Evolutionary conservation across 1,139 yeast species (phyloP), one percentile per base, ranked within the genome.

Genomic region (Blastobotrys raffinosifermentans): DNA sequence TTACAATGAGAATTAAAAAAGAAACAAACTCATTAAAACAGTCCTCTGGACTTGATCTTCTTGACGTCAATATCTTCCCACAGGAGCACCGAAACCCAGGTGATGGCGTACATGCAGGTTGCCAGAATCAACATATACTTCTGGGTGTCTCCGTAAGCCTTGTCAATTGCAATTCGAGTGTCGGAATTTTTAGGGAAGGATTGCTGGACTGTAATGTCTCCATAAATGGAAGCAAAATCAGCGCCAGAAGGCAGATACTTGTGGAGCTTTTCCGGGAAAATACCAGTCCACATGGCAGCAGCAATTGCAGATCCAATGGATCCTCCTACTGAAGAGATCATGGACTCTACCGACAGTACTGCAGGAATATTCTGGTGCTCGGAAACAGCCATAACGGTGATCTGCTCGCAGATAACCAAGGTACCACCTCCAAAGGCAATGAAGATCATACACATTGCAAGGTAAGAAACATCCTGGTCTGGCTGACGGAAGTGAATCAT

Each of bases 401-500:
- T 47, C 15, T 59, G 49, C 16, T 51, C 44, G 26, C 51, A 48
- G 27, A 58, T 50, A 17, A 56, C 53, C 5, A 57, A 27, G 9
- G 49, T 45, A 23, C 62, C 57, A 15, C 61, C 62, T 5, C 46
- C 55, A 33, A 59, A 49, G 14, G 61, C 56, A 34, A 58, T 54
- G 43, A 58, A 57, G 27, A 58, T 54, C 40, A 57, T 61, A 33
- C 56, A 54, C 62, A 58, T 58, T 33, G 58, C 45, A 22, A 57
- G 37, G 40, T 39, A 55, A 10, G 58, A 58, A 34, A 59, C 44
- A 31, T 45, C 39, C 21, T 31, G 26, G 10, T 43, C 47, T 11
- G 44, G 47, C 23, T 50, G 51, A 27, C 62, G 50, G 53, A 56
- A 58, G 34, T 53, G 48, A 35, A 58, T 53, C 60, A 58, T 48